These are phyloP conservation scores for Sordariomycetes sp. DNA, from an alignment of 2,329 filamentous ascomycete genomes.

Conservation along the genomic window DNA sequence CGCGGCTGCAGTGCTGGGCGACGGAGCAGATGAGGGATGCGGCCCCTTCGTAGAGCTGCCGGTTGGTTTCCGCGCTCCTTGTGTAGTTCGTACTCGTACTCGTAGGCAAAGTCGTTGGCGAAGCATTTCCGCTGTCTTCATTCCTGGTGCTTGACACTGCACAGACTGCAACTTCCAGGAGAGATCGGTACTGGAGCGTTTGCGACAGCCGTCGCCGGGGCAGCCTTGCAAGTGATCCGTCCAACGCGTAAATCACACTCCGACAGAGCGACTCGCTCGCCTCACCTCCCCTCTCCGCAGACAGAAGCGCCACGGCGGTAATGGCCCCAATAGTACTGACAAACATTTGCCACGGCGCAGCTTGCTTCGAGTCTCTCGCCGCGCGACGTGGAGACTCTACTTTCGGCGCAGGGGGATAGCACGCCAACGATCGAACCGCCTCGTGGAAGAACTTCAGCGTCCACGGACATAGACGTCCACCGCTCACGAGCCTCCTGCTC, in stretches of 20 bases:
- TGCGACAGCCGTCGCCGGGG: background rate
- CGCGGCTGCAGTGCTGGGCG: conserved; percentile 34
- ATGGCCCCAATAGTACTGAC: background rate
- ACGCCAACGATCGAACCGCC: conserved; percentile 3
- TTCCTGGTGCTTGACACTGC: background rate
- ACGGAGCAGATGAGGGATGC: conserved; percentile 31
- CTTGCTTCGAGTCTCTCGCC: background rate
- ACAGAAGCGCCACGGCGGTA: conserved; percentile 2
- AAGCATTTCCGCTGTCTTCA: background rate
- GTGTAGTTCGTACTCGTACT: background rate
- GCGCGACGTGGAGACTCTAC: background rate
- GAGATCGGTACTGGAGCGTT: background rate
- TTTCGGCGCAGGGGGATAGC: background rate
- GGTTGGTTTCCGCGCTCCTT: background rate
- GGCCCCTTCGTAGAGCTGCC: conserved; percentile 17
- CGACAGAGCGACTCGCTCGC: background rate
- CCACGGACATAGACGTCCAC: background rate
- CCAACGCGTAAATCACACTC: background rate
- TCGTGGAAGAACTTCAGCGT: conserved; percentile 8
- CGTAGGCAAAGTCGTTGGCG: background rate
- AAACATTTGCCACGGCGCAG: background rate
- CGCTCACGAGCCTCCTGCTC: conserved; percentile 2
- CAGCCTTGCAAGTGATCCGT: conserved; percentile 2
- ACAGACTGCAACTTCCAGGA: background rate
- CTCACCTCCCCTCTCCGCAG: background rate